Percentiles rank a stretch among this genome's conserved stretches.
Evolutionary conservation across 768 basidiomycete genomes (phyloP).

Genomic region (Calocybe cyanea): DNA sequence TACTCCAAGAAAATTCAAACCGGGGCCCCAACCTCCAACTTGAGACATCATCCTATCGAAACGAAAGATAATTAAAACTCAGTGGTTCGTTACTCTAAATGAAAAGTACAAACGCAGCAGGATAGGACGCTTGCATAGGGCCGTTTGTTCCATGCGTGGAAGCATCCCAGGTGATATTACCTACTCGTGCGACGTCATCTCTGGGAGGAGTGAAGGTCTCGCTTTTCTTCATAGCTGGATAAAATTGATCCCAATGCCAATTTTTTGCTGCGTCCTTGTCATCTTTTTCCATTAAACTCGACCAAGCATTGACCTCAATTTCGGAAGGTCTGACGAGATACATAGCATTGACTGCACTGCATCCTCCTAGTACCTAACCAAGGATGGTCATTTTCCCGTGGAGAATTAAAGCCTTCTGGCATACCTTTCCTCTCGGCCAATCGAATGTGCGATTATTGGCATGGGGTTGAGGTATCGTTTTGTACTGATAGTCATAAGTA

Average conservation of each 20-base stretch:
- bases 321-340: constrained; percentile 54
- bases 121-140: constrained; percentile 26
- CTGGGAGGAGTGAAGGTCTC: constrained; percentile 53
- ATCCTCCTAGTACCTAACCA: constrained; percentile 61
- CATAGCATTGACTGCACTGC: constrained; percentile 66
- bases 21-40: constrained; percentile 53
- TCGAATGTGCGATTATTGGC: constrained; percentile 37
- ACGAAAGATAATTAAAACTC: not conserved
- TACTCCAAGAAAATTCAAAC: constrained; percentile 41
- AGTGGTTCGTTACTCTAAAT: constrained; percentile 10
- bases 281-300: constrained; percentile 28
- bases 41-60: constrained; percentile 39
- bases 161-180: constrained; percentile 36
- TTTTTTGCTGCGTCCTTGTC: constrained; percentile 22
- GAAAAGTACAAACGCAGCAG: constrained; percentile 14
- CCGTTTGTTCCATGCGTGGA: constrained; percentile 44
- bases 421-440: constrained; percentile 62
- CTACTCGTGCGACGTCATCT: constrained; percentile 19
- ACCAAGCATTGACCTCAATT: constrained; percentile 41
- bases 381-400: not conserved
- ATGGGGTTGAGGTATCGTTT: constrained; percentile 43
- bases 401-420: not conserved
- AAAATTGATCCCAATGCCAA: constrained; percentile 42
- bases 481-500: constrained; percentile 52
- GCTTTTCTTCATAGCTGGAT: constrained; percentile 38